Percentiles rank a stretch among this genome's conserved stretches.
phyloP scores from a whole-genome alignment of 140 eudicot genomes.

The Oenanthe javanica region DNA sequence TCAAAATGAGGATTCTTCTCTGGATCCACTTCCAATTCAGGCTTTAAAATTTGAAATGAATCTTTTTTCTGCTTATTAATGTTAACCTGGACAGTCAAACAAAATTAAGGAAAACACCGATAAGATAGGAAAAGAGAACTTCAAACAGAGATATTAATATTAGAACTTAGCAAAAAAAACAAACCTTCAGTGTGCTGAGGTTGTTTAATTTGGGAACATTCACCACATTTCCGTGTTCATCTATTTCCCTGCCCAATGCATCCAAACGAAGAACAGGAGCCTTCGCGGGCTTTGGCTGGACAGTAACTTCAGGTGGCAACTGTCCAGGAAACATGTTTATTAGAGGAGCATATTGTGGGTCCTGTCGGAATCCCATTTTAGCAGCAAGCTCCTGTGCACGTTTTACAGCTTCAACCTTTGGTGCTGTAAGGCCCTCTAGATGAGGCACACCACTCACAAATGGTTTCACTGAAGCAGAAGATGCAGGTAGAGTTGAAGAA shows the following conservation, averaged over 20 bases:
- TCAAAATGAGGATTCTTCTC: conserved; percentile 87
- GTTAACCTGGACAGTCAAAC: conserved; percentile 50
- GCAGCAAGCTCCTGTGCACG: conserved; percentile 96
- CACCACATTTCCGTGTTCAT: conserved; percentile 92
- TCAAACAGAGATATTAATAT: not conserved
- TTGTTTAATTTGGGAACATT: conserved; percentile 59
- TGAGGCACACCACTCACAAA: conserved; percentile 49
- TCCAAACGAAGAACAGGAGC: conserved; percentile 94
- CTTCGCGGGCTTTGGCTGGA: conserved; percentile 84
- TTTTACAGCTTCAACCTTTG: conserved; percentile 82
- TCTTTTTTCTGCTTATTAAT: conserved; percentile 94
- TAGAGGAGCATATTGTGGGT: conserved; percentile 89
- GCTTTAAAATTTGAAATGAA: conserved; percentile 87
- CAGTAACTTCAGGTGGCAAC: conserved; percentile 57
- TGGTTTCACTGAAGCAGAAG: conserved; percentile 28
- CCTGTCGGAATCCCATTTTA: conserved; percentile 91
- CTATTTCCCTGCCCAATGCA: conserved; percentile 85
- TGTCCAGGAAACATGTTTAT: conserved; percentile 95
- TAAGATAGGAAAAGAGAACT: not conserved
- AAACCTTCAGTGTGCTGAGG: conserved; percentile 84
- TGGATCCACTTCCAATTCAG: conserved; percentile 88
- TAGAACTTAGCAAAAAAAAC: not conserved
- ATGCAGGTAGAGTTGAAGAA: conserved; percentile 14
- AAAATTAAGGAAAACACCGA: not conserved
- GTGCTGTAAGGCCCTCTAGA: conserved; percentile 59